Conservation (phyloP, 1,284 basidiomycete genomes). For the Austroboletus niveus region DNA sequence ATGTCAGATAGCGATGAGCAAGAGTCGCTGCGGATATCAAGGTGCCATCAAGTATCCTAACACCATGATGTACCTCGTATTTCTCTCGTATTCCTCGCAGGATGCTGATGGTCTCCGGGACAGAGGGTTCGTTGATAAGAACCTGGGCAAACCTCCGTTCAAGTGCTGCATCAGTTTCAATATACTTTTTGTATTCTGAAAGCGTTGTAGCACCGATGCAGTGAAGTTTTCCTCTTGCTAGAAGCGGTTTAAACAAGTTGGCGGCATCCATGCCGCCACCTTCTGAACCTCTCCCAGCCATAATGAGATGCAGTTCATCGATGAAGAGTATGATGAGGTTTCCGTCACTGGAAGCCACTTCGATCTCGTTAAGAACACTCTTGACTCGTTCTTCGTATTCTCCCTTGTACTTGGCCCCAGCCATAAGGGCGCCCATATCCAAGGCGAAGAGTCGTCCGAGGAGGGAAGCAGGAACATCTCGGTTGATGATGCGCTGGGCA, state of each 20-base stretch:
- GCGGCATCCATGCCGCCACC: conserved; percentile 84
- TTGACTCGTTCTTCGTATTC: conserved; percentile 99
- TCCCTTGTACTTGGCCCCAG: conserved; percentile 94
- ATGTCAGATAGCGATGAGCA: conserved; percentile 92
- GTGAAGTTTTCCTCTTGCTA: conserved; percentile 87
- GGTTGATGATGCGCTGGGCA: conserved; percentile 93
- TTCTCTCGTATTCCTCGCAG: conserved; percentile 84
- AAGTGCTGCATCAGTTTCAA: conserved; percentile 93
- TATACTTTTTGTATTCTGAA: conserved; percentile 92
- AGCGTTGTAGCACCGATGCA: conserved; percentile 94
- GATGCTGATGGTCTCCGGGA: conserved; percentile 91
- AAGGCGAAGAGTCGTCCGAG: conserved; percentile 83
- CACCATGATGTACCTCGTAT: conserved; percentile 84
- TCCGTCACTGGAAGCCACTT: conserved; percentile 85
- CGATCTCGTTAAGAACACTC: conserved; percentile 88
- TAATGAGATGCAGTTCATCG: conserved; percentile 92
- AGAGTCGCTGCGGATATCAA: conserved; percentile 90
- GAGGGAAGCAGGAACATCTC: conserved; percentile 89
- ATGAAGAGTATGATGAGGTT: conserved; percentile 91
- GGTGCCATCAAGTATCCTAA: conserved; percentile 87
- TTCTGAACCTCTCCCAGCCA: conserved; percentile 77
- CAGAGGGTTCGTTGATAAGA: conserved; percentile 88
- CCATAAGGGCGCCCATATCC: conserved; percentile 96
- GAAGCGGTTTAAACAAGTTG: conserved; percentile 87
- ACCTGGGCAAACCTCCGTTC: conserved; percentile 96